Conservation (phyloP, 2,329 filamentous ascomycete species). For the Emmonsia crescens region DNA sequence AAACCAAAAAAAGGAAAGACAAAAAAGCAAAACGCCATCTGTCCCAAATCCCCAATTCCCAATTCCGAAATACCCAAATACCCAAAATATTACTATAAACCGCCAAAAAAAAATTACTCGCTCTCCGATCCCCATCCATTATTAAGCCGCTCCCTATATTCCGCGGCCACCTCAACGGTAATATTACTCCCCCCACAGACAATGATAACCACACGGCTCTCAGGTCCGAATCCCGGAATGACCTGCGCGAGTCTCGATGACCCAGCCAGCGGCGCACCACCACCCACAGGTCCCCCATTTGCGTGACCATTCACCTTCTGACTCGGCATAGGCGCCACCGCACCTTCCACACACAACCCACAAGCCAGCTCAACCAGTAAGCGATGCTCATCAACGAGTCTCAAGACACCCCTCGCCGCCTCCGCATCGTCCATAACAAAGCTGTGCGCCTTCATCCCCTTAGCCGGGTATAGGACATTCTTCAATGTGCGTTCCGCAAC, state of each 20-base stretch:
- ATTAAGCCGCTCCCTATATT: constrained; percentile 42
- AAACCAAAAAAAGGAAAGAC: background rate
- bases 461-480: constrained; percentile 43
- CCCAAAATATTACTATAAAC: background rate
- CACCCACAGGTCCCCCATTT: background rate
- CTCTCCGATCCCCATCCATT: constrained; percentile 24
- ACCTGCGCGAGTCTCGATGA: constrained; percentile 46
- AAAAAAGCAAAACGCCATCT: background rate
- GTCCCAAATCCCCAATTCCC: background rate
- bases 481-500: constrained; percentile 59
- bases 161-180: constrained; percentile 49
- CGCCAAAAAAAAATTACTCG: background rate
- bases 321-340: constrained; percentile 14
- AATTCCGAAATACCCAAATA: background rate
- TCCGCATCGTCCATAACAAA: constrained; percentile 62
- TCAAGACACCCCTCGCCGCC: constrained; percentile 64
- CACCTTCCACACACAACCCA: constrained; percentile 59
- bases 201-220: constrained; percentile 68
- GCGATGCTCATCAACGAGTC: constrained; percentile 70
- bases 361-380: constrained; percentile 77
- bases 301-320: constrained; percentile 9
- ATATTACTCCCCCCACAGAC: constrained; percentile 72
- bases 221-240: constrained; percentile 51
- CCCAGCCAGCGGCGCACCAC: background rate
- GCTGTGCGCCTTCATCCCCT: constrained; percentile 43